A percentile compares a stretch with the other conserved stretches of the same genome.
Conservation (phyloP, 108 stramenopile genomes). For the Nitzschia putrida region DNA sequence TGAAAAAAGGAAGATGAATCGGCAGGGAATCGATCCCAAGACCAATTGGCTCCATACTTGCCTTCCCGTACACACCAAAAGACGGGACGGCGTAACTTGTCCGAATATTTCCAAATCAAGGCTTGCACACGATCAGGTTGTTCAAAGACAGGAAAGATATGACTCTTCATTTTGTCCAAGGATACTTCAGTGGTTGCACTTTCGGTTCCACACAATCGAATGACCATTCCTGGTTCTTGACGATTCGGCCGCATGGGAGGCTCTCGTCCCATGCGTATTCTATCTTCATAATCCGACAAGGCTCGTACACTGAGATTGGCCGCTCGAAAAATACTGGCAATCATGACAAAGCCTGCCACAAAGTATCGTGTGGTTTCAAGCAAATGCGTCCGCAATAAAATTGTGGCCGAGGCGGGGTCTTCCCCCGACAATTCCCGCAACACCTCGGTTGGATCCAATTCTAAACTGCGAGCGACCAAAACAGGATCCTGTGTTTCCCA, state of each 20-base stretch:
- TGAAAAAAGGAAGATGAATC: slow-evolving; percentile 10
- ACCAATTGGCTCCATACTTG: slow-evolving; percentile 14
- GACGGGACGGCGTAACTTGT: slow-evolving; percentile 5
- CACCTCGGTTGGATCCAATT: slow-evolving; percentile 4
- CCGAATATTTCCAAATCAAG: slow-evolving; percentile 16
- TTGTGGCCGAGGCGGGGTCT: background rate
- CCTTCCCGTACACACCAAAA: slow-evolving; percentile 19
- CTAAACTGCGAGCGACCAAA: slow-evolving; percentile 8
- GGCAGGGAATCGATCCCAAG: slow-evolving; percentile 20
- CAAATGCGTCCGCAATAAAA: background rate
- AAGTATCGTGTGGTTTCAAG: slow-evolving; percentile 2
- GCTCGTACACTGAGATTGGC: slow-evolving; percentile 12
- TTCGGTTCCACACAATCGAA: slow-evolving; percentile 21
- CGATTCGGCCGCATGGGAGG: slow-evolving; percentile 1
- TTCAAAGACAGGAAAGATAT: slow-evolving; percentile 26
- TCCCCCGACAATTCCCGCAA: slow-evolving; percentile 1
- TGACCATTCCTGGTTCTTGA: slow-evolving; percentile 10
- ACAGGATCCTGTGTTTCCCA: slow-evolving; percentile 22
- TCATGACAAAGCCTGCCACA: slow-evolving; percentile 23
- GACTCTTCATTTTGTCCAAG: slow-evolving; percentile 9
- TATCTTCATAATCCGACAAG: slow-evolving; percentile 11
- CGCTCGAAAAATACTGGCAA: slow-evolving; percentile 20
- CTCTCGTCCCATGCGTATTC: slow-evolving; percentile 19
- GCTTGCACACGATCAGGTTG: slow-evolving; percentile 19
- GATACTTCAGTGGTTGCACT: slow-evolving; percentile 15